Evolutionary conservation across 495 filamentous ascomycete species (phyloP), one percentile per base, ranked within the genome.

Genomic region (Lepidopterella palustris): DNA sequence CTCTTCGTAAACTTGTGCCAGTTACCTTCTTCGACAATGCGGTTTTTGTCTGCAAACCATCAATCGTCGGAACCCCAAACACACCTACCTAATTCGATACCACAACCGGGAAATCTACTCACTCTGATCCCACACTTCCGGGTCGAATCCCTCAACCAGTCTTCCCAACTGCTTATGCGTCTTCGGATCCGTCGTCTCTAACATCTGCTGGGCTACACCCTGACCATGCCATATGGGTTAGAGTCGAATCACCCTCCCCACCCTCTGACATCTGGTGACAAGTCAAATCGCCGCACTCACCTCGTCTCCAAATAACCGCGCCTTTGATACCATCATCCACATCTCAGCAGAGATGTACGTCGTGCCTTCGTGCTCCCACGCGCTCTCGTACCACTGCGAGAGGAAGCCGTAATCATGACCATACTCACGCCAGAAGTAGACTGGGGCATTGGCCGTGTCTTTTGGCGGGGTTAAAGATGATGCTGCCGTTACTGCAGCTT

Each of bases 11-110:
- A 88, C 70, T 87, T 88, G 62, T 71, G 74, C 59, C 72, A 77
- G 59, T 75, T 86, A 10, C 80, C 85, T n/a, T 78, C 73, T 53
- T 78, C 73, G 13, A 89, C 86, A 60, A 89, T 82, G 6, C 63
- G 59, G 55, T 72, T 70, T 31, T 83, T 76, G 52, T 83, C 72
- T 74, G 54, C 15, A 5, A 49, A 13, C 45, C 13, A 40, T 58
- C 39, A 63, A 42, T 40, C 3, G 20, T 20, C 23, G 21, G 28
- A 40, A 28, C 2, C 32, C 3, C 27, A 0, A 3, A 29, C 25
- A 29, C 4, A 48, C 24, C 42, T 26, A 47, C 25, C 24, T 27
- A 58, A 57, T 10, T 4, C 57, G 21, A 10, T 11, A 31, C 4
- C n/a, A n/a, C n/a, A n/a, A n/a, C n/a, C n/a, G n/a, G n/a, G n/a